These are phyloP conservation scores for Macrolepiota dolichaula DNA, from an alignment of 768 basidiomycete species.

Conservation along the genomic window DNA sequence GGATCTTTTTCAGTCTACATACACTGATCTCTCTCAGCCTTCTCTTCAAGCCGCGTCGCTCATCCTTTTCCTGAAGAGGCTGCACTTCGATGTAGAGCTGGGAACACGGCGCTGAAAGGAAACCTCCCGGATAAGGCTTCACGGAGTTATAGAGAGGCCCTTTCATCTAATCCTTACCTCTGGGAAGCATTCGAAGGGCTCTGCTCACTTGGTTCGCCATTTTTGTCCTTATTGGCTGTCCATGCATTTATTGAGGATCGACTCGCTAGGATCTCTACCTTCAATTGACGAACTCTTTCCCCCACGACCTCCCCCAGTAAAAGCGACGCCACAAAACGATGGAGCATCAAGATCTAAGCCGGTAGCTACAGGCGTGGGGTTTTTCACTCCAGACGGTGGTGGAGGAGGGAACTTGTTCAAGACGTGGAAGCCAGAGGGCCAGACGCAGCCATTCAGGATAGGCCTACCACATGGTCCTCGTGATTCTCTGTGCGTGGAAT, in stretches of 20 bases:
- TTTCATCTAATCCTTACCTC: conserved; percentile 71
- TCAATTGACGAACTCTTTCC: conserved; percentile 75
- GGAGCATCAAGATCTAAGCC: conserved; percentile 42
- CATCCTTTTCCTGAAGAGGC: conserved; percentile 69
- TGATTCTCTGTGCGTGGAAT: conserved; percentile 57
- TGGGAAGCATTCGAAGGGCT: conserved; percentile 95
- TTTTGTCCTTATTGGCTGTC: conserved; percentile 7
- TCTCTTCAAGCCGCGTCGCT: conserved; percentile 50
- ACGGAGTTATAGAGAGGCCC: conserved; percentile 65
- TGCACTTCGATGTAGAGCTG: conserved; percentile 72
- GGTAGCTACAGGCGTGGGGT: conserved; percentile 61
- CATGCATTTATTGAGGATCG: conserved; percentile 16
- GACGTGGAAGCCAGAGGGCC: conserved; percentile 50
- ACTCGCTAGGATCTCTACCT: conserved; percentile 55
- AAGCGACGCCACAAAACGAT: conserved; percentile 52
- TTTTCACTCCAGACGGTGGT: conserved; percentile 72
- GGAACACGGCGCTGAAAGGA: conserved; percentile 72
- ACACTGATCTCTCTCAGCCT: conserved; percentile 35
- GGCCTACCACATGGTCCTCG: conserved; percentile 45
- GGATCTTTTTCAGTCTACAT: conserved; percentile 8
- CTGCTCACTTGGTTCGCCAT: conserved; percentile 66
- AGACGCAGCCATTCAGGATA: conserved; percentile 58
- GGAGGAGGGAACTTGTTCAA: conserved; percentile 56
- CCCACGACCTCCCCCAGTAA: conserved; percentile 53
- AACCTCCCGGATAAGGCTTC: conserved; percentile 76